Evolutionary conservation across 306 rosid species (phyloP), one percentile per base, ranked within the genome.

Genomic region (Quercus gilva): DNA sequence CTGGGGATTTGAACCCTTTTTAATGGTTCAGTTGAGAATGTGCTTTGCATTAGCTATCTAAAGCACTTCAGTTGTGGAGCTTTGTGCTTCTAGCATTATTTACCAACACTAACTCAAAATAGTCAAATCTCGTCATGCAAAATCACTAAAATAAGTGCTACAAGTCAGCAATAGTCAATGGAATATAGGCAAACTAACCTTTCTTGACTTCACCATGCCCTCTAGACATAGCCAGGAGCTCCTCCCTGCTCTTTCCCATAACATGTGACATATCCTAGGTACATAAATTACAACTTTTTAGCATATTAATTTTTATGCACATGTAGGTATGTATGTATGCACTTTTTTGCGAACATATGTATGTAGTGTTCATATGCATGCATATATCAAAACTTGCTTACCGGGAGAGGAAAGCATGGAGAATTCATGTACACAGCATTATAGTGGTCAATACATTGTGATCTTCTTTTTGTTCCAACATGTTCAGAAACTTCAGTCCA

Each of bases 401-500:
- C 98, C 23, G 97, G 94, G 43, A 90, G 86, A 83, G 98, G 98
- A 83, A 88, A 94, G 82, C 86, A 87, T 3, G 90, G 92, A n/a
- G 98, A 94, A 78, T 85, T 91, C 92, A 92, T 83, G 88, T 92
- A 94, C 55, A 88, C 77, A 58, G 87, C 89, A 80, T 85, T 87
- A 88, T 87, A 94, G 87, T 94, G 98, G 58, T 88, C 89, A 76
- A 90, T 86, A 84, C 98, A 94, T 61, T 89, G 92, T 78, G 82
- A 55, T 84, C 85, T 94, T 85, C 84, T 86, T 82, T 89, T 92
- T 12, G 96, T 92, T 84, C 97, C 98, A 83, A 94, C 94, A 84
- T 85, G 88, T 71, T 88, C 96, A 6, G 96, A 92, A 80, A 94
- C 94, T 74, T 88, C 94, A 49, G 79, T 74, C 97, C 97, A 92